A percentile compares a stretch with the other conserved stretches of the same genome.
Evolutionary conservation across 1,284 basidiomycete species (phyloP).

Genomic region (Tilletia walkeri): DNA sequence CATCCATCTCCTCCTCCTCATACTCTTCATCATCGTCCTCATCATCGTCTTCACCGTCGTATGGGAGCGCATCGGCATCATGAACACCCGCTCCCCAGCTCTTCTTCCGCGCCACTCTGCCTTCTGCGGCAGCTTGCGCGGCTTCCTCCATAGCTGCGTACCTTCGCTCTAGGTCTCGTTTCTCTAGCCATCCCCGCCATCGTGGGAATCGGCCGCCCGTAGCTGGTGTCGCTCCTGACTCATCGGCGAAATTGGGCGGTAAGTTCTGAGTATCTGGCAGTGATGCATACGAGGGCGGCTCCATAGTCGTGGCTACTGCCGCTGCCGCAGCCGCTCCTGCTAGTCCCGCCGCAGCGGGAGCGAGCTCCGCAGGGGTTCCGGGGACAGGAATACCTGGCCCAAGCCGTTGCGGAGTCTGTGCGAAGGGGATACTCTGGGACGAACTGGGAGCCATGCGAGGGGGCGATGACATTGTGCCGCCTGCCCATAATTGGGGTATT

Average conservation of each 20-base stretch:
- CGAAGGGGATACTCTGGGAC: too few species aligned
- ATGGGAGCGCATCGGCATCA: constrained; percentile 15
- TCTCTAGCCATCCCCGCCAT: constrained; percentile 18
- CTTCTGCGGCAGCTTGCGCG: constrained; percentile 13
- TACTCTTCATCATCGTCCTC: not conserved
- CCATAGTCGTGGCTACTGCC: not conserved
- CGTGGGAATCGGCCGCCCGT: constrained; percentile 18
- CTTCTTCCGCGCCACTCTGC: constrained; percentile 11
- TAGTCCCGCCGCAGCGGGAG: not conserved
- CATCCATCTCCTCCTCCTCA: not conserved
- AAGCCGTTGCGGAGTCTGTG: too few species aligned
- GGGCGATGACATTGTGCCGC: too few species aligned
- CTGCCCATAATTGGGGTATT: too few species aligned
- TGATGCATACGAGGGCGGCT: not conserved
- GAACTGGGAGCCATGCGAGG: too few species aligned
- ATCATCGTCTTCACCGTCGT: constrained; percentile 2
- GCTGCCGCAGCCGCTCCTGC: not conserved
- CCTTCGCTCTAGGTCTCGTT: constrained; percentile 18
- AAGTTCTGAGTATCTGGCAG: constrained; percentile 1
- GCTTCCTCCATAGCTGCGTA: constrained; percentile 11
- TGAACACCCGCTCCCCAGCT: constrained; percentile 13
- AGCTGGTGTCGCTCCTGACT: constrained; percentile 5
- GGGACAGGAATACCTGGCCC: too few species aligned
- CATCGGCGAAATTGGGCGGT: not conserved
- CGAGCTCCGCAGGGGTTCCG: not conserved